Evolutionary conservation across 345 rosid species (phyloP).

Genomic region (Linum tenue): DNA sequence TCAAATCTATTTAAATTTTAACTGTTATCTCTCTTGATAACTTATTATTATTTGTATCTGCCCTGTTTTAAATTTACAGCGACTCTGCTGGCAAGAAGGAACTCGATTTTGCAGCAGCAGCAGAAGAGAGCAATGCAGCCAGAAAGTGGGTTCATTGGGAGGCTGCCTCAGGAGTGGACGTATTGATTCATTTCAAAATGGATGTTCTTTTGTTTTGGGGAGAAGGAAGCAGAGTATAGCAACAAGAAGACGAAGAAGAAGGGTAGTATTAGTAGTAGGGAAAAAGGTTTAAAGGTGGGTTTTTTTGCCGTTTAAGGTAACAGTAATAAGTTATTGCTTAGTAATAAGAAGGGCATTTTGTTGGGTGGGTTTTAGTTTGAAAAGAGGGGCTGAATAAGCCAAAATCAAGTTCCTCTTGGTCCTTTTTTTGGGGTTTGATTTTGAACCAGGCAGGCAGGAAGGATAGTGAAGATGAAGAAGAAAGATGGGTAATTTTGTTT

Average conservation of each 20-base stretch:
- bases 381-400: too few relatives aligned
- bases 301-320: neutral
- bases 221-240: neutral
- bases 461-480: neutral
- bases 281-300: neutral
- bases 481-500: neutral
- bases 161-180: constrained; percentile 3
- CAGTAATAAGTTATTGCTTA: neutral
- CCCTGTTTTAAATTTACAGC: neutral
- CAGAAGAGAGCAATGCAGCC: neutral
- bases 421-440: too few relatives aligned
- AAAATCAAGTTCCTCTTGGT: too few relatives aligned
- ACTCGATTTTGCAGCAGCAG: neutral
- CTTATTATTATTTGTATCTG: too few relatives aligned
- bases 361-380: neutral
- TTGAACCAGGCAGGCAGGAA: too few relatives aligned
- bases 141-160: neutral
- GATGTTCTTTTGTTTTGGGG: neutral
- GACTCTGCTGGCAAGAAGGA: neutral
- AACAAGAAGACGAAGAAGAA: too few relatives aligned
- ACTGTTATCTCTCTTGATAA: neutral
- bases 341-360: neutral
- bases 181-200: neutral
- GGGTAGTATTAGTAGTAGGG: neutral
- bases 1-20: too few relatives aligned